Conservation (phyloP, 2,329 filamentous ascomycete genomes). For the Hawksworthiomyces lignivorus region DNA sequence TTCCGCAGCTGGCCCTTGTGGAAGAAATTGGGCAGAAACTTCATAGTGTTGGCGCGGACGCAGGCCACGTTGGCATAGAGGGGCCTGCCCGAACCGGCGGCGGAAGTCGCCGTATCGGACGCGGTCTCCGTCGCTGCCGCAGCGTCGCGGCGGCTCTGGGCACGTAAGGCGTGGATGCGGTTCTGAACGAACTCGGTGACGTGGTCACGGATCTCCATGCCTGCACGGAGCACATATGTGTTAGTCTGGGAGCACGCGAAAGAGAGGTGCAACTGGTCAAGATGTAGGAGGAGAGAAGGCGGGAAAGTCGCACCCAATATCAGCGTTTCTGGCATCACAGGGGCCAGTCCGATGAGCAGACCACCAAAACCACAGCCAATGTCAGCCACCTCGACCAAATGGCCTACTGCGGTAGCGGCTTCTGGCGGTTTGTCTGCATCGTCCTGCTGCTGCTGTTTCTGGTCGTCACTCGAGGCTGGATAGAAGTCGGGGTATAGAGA, state of each 20-base stretch:
- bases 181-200: conserved; percentile 89
- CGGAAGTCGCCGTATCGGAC: conserved; percentile 19
- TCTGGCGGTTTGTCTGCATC: conserved; percentile 20
- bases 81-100: conserved; percentile 20
- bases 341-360: conserved; percentile 75
- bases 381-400: conserved; percentile 74
- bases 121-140: neutral
- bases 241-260: too few relatives aligned
- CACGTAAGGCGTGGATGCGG: conserved; percentile 72
- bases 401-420: neutral
- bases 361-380: conserved; percentile 97
- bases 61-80: conserved; percentile 82
- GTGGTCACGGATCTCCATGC: conserved; percentile 85
- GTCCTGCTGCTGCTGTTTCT: conserved; percentile 21
- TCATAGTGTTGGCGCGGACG: conserved; percentile 93
- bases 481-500: conserved; percentile 71
- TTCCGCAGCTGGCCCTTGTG: conserved; percentile 69
- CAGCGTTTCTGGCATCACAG: conserved; percentile 71
- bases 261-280: conserved; percentile 13
- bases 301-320: conserved; percentile 57
- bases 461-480: conserved; percentile 16
- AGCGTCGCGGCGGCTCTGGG: conserved; percentile 40
- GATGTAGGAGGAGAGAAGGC: conserved; percentile 5
- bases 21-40: conserved; percentile 99
- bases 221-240: too few relatives aligned